These are phyloP conservation scores for Laetiporus sulphureus DNA, from an alignment of 1,284 basidiomycete genomes.

Conservation along the genomic window DNA sequence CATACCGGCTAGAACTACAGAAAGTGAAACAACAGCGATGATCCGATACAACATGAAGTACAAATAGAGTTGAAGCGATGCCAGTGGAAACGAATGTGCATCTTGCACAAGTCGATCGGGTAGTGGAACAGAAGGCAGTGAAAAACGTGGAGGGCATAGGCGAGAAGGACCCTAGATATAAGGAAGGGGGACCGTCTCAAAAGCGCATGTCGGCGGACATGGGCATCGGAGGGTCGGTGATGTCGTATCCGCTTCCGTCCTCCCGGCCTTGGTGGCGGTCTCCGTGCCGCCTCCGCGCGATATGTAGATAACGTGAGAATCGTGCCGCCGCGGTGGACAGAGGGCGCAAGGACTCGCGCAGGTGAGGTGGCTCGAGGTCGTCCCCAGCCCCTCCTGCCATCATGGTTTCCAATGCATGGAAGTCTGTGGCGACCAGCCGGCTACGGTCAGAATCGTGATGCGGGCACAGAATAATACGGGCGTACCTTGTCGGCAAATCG, in stretches of 20 bases:
- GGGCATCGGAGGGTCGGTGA: conserved; percentile 24
- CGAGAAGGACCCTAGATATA: too few relatives aligned
- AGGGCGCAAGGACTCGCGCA: conserved; percentile 18
- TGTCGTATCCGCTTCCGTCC: conserved; percentile 20
- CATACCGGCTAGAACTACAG: too few relatives aligned
- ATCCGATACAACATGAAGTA: too few relatives aligned
- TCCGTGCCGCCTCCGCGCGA: conserved; percentile 42
- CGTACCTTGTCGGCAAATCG: conserved; percentile 84
- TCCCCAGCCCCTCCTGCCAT: conserved; percentile 29
- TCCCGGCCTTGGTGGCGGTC: conserved; percentile 18
- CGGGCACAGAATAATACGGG: conserved; percentile 5
- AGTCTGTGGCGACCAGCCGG: conserved; percentile 28
- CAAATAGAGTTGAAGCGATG: too few relatives aligned
- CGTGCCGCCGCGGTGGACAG: conserved; percentile 31
- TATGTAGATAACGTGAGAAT: conserved; percentile 64
- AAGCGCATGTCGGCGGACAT: conserved; percentile 14
- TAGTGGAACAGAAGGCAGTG: too few relatives aligned
- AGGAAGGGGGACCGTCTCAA: conserved; percentile 4
- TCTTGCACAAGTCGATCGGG: too few relatives aligned
- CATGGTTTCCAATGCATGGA: conserved; percentile 43
- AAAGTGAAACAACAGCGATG: too few relatives aligned
- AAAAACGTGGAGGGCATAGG: too few relatives aligned
- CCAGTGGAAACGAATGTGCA: too few relatives aligned
- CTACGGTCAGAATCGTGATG: not conserved
- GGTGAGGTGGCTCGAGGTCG: conserved; percentile 21